A percentile compares a stretch with the other conserved stretches of the same genome.
phyloP scores from a whole-genome alignment of 2,329 filamentous ascomycete genomes.

The Colletotrichum sp. region DNA sequence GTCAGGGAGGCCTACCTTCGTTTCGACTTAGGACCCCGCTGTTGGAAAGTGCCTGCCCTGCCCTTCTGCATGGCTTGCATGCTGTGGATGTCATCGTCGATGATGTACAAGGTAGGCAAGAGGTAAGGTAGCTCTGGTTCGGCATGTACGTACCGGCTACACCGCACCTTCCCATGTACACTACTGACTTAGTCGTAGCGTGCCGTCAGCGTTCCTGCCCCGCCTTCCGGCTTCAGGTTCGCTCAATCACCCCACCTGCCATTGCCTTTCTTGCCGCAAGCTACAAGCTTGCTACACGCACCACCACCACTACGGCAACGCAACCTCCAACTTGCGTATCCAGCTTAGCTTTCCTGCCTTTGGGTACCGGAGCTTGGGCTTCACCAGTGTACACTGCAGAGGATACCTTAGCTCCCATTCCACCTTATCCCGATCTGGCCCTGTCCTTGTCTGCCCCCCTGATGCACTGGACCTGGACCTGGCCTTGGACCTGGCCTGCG shows the following conservation, averaged over 20 bases:
- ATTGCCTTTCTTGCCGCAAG: not conserved
- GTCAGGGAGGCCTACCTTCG: not conserved
- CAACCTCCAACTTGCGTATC: not conserved
- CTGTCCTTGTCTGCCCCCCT: not conserved
- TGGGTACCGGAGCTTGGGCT: not conserved
- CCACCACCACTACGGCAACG: not conserved
- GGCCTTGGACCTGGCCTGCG: not conserved
- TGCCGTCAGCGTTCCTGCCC: not conserved
- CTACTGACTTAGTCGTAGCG: not conserved
- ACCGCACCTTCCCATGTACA: not conserved
- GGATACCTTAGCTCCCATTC: not conserved
- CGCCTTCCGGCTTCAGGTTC: constrained; percentile 1
- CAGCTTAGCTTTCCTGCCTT: not conserved
- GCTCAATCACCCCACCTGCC: not conserved
- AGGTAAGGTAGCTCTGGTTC: not conserved
- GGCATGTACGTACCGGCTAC: not conserved
- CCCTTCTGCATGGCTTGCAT: not conserved
- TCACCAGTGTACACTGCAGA: not conserved
- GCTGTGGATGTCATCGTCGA: not conserved
- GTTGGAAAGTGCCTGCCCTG: not conserved
- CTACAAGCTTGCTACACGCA: not conserved
- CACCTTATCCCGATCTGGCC: not conserved
- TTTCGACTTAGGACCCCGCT: not conserved
- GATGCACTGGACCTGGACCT: not conserved
- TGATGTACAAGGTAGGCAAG: not conserved